Evolutionary conservation across 2,329 filamentous ascomycete genomes (phyloP), one percentile per base, ranked within the genome.

Genomic region (Zopfia rhizophila): DNA sequence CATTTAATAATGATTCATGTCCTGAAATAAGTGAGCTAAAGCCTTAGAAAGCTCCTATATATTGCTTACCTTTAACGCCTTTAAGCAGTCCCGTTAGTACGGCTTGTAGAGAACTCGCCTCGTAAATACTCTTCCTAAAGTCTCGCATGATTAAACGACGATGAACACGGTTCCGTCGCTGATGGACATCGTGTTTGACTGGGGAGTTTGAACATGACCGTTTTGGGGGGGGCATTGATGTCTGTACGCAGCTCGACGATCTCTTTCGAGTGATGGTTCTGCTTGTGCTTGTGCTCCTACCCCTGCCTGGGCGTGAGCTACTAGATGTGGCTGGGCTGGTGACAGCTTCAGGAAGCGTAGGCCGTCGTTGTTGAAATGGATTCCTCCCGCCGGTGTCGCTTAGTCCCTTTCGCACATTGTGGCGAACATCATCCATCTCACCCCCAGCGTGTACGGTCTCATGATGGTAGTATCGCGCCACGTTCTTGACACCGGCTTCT

Each of bases 81-180:
- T 44, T 43, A 29, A 48, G 31, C 40, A 56, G 44, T 45, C 35
- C 46, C 8, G 31, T 44, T 24, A 53, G 30, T 41, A 58, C 46
- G 21, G 27, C 45, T 19, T 17, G 36, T 39, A 13, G 63, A 37
- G 72, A 76, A 62, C 65, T 73, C 35, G 71, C 72, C 53, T 70
- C 60, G 51, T 75, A 75, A 36, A 78, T 74, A 7, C 66, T 60
- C 53, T 69, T 71, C 23, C 73, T 63, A 55, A 69, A 75, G 51
- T 78, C 71, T 18, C 43, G 40, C 36, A 78, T 30, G 56, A 78
- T 68, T 11, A 77, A 53, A 32, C 73, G 65, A 39, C 69, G 66
- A 60, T 76, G 67, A 44, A 77, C 63, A 22, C 68, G 59, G 60
- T 77, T 77, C 42, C 29, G 25, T 41, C 18, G 39, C 29, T 7